Base-by-base conservation (phyloP, 2,329 filamentous ascomycete species). In the Neoarthrinium moseri region DNA sequence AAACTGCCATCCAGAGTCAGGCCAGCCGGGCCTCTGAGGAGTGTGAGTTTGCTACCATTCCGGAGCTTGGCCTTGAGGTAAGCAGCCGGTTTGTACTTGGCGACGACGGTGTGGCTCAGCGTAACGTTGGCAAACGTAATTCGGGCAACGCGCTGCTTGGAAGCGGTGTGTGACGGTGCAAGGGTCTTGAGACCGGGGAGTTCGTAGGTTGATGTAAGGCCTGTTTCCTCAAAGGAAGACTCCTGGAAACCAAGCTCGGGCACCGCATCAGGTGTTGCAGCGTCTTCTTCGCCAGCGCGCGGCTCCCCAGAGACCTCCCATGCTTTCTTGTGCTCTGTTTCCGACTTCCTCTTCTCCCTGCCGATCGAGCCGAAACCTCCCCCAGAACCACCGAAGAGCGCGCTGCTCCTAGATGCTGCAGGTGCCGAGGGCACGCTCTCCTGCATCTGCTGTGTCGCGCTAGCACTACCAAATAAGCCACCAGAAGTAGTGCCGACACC, bases 1-100 rank as follows among this genome's bases (percentile, higher is more conserved):
- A 85, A 86, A 7, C 72, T 72, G 3, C 80, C 78, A 56, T 86
- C 83, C n/a, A 86, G 73, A 1, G 78, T 84, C 6, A 86, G 67
- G 5, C 80, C 78, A 0, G 73, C 71, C 2, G 71, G 70, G 4
- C 81, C 81, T 40, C 68, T 67, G 17, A 83, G 72, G 6, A 86
- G 67, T 0, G 78, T 77, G 34, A 83, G 68, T 50, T 72, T 73
- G 56, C 74, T 79, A 13, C 61, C 67, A 60, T 86, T 86, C 41
- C 69, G 71, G 32, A 86, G 61, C 23, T 72, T 70, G 13, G 79
- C 80, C 49, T 78, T 76, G 43, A 86, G 73, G 65, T 81, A 84
- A 2, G 81, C 82, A 3, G 69, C 75, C 3, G 77, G 71, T 47
- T 77, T 76, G 53, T 82, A 76, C 63, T 85, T 86, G 45, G 81